Conservation (phyloP, 176 grass and related monocot species). For the Poa pratensis region DNA sequence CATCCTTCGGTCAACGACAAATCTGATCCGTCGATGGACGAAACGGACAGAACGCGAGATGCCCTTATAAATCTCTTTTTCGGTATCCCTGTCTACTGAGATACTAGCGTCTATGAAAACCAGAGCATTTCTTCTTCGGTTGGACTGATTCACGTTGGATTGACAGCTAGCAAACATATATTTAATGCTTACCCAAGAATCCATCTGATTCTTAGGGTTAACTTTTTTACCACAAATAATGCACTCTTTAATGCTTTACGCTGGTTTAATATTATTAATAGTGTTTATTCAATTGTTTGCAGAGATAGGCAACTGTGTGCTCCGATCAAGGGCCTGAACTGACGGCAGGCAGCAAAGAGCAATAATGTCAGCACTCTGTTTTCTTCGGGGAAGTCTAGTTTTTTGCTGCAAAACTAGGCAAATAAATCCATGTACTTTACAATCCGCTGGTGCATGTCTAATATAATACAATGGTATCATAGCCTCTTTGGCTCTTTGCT, state of each 20-base stretch:
- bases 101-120: too few species aligned
- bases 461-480: not conserved
- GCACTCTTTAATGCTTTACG: not conserved
- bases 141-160: not conserved
- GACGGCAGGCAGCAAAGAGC: not conserved
- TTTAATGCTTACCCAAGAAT: not conserved
- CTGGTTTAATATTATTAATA: not conserved
- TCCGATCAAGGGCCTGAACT: not conserved
- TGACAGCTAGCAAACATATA: not conserved
- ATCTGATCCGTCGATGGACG: too few species aligned
- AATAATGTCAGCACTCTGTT: not conserved
- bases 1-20: too few species aligned
- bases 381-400: not conserved
- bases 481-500: too few species aligned
- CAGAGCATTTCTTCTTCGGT: not conserved
- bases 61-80: too few species aligned
- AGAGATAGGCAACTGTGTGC: conserved; percentile 52
- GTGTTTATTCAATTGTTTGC: not conserved
- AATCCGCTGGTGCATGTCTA: not conserved
- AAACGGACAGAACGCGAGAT: too few species aligned
- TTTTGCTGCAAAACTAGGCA: not conserved
- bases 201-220: not conserved
- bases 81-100: too few species aligned
- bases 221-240: not conserved
- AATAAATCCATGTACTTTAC: conserved; percentile 7